These are phyloP conservation scores for Ogataea nitratoaversa DNA, from an alignment of 805 yeast species.

Conservation along the genomic window DNA sequence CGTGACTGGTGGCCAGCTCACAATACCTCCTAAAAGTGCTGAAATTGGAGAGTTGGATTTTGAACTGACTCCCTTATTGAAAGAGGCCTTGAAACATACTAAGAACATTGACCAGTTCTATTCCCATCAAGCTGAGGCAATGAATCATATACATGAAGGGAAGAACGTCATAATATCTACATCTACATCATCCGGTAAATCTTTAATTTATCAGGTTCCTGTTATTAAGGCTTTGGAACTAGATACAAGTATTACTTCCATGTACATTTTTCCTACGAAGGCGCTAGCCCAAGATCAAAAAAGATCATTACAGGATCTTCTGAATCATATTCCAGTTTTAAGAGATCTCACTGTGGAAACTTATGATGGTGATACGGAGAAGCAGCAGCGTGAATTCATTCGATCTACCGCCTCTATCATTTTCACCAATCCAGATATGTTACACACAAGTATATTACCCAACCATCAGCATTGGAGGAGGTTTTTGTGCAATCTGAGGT, in stretches of 20 bases:
- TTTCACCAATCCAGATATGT: conserved; percentile 93
- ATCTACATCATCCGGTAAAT: conserved; percentile 94
- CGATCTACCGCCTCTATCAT: conserved; percentile 69
- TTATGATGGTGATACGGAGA: conserved; percentile 90
- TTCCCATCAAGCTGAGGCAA: conserved; percentile 78
- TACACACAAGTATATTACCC: conserved; percentile 83
- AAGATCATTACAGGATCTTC: conserved; percentile 62
- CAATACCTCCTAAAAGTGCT: conserved; percentile 42
- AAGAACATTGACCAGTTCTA: conserved; percentile 55
- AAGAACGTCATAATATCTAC: conserved; percentile 85
- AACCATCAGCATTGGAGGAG: conserved; percentile 68
- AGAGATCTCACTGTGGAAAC: conserved; percentile 60
- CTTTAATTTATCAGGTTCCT: conserved; percentile 87
- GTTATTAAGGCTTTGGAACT: conserved; percentile 50
- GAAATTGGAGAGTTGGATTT: conserved; percentile 38
- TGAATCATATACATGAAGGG: conserved; percentile 50
- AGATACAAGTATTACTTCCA: conserved; percentile 52
- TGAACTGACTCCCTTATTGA: conserved; percentile 47
- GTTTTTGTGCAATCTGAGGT: conserved; percentile 61
- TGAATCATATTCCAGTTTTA: conserved; percentile 44
- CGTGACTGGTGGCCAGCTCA: conserved; percentile 43
- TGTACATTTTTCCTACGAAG: conserved; percentile 93
- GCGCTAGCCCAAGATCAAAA: conserved; percentile 97
- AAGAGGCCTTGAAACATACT: conserved; percentile 45
- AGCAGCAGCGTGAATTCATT: conserved; percentile 46